Base-by-base conservation (phyloP, 768 basidiomycete genomes). In the Suillus alpinus region DNA sequence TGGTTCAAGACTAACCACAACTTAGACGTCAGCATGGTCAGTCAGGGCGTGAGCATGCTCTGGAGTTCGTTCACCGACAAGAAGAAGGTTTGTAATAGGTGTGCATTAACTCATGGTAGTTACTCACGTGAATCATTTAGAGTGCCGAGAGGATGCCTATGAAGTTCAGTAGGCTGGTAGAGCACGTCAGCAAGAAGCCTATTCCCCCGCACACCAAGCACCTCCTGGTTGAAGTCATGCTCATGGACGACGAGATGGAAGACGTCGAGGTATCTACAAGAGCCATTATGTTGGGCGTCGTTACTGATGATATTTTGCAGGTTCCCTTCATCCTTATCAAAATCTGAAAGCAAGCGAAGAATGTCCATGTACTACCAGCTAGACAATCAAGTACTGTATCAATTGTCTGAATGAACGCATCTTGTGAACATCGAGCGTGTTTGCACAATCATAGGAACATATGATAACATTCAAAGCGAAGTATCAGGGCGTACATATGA, bases 21-120 rank as follows among this genome's bases (percentile, higher is more conserved):
- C 36, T 86, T 98, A 37, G 89, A 94, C 40, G 81, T 98, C 56
- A 87, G 86, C 56, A 99, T 99, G 97, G 92, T 98, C 63, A 95
- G 92, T 69, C 92, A 94, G 73, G 96, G 95, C 44, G 95, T 98
- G 37, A 95, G 94, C 70, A 96, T 98, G 95, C 79, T 98, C 36
- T 98, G 95, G 94, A 95, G 92, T 63, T 88, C 91, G 37, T 99
- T 96, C 75, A 83, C 93, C 57, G 89, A 88, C 58, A 91, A 88
- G 78, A 93, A 93, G 80, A 98, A 98, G 90, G 95, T 92, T 44
- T 41, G 62, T 58, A 29, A 49, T 34, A 7, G 39, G 32, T 29
- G 26, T 26, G 20, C 26, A n/a, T 50, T 5, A n/a, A 49, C 14
- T 50, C n/a, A 26, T 31, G 57, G 31, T n/a, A 43, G 23, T n/a